Conservation (phyloP, 1,284 basidiomycete genomes). For the Cronartium quercuum region DNA sequence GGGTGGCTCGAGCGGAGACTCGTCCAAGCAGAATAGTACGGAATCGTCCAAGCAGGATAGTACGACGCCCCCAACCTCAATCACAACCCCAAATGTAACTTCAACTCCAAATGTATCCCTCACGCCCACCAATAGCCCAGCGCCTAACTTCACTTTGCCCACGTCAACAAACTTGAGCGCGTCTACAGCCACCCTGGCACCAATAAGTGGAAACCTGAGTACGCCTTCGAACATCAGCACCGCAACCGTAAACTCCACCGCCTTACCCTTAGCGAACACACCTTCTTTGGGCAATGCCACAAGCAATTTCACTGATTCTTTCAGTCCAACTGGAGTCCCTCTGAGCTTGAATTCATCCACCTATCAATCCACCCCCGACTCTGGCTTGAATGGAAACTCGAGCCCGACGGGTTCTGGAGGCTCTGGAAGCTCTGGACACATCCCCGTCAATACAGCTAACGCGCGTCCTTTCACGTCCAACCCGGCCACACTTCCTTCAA, state of each 20-base stretch:
- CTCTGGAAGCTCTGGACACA: too few relatives aligned
- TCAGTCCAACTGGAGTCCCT: not conserved
- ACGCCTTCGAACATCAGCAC: not conserved
- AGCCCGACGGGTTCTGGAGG: not conserved
- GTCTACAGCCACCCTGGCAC: not conserved
- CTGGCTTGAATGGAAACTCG: not conserved
- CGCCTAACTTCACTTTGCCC: not conserved
- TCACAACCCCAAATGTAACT: too few relatives aligned
- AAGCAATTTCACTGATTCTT: not conserved
- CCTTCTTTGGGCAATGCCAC: not conserved
- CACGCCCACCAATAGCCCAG: too few relatives aligned
- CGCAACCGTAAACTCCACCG: too few relatives aligned
- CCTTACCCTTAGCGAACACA: not conserved
- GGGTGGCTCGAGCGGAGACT: too few relatives aligned
- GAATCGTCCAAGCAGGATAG: too few relatives aligned
- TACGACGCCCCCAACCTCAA: too few relatives aligned
- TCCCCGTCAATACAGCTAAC: too few relatives aligned
- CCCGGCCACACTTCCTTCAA: not conserved
- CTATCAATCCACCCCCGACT: not conserved
- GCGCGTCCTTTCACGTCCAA: not conserved
- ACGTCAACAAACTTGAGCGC: not conserved
- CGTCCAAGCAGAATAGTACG: too few relatives aligned
- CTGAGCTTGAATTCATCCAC: not conserved
- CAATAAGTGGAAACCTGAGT: not conserved
- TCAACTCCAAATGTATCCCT: too few relatives aligned